These are phyloP conservation scores for Escovopsis sp. DNA, from an alignment of 2,329 filamentous ascomycete species.

Conservation along the genomic window DNA sequence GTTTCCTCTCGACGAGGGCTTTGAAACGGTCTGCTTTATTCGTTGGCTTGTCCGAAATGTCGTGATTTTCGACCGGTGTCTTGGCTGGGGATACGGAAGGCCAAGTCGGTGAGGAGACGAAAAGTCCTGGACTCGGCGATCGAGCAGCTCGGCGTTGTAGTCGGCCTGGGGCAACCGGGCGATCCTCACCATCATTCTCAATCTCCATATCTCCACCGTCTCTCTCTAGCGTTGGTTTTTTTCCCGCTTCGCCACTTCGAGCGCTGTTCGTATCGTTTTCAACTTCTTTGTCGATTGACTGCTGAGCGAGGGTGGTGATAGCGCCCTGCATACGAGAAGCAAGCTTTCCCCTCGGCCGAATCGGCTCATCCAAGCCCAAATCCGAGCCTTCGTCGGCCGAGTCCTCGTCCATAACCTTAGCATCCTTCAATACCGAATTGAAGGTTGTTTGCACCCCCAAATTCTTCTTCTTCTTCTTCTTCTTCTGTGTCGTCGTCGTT, in stretches of 20 bases:
- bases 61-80: conserved; percentile 17
- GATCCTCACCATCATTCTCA: conserved; percentile 26
- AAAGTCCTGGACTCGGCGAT: conserved; percentile 31
- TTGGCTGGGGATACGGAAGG: conserved; percentile 14
- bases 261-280: no score
- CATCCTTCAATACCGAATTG: no score
- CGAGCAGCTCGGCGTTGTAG: conserved; percentile 20
- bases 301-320: conserved; percentile 7
- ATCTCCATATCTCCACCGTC: conserved; percentile 16
- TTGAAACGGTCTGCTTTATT: conserved; percentile 46
- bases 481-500: conserved; percentile 6
- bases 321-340: conserved; percentile 45
- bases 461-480: not conserved
- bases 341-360: conserved; percentile 45
- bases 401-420: no score
- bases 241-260: conserved; percentile 15
- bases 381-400: conserved; percentile 11
- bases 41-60: conserved; percentile 31
- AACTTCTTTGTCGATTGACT: conserved; percentile 5
- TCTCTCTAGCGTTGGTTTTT: conserved; percentile 12
- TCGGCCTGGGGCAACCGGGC: conserved; percentile 26
- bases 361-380: conserved; percentile 21
- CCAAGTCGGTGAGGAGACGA: conserved; percentile 36
- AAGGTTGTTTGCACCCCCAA: no score
- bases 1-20: conserved; percentile 58